Base-by-base conservation (phyloP, 768 basidiomycete genomes). In the Piloderma croceum region DNA sequence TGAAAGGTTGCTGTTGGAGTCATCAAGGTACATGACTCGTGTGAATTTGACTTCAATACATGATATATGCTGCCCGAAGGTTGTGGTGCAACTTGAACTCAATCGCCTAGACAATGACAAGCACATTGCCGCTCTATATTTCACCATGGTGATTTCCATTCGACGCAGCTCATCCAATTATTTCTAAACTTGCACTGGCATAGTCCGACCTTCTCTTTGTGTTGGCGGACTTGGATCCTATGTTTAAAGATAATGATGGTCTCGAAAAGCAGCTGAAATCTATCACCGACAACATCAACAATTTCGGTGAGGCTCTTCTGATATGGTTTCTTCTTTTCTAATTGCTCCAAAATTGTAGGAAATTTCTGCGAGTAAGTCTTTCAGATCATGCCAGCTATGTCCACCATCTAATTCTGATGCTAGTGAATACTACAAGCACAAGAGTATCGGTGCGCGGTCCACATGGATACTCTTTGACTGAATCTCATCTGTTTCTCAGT, bases 321-420 rank as follows among this genome's bases (percentile, higher is more conserved):
- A 34, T 18, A 1, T 22, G 3, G 34, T 20, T 2, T 7, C 17
- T 4, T 20, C 7, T 18, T 3, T 36, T 15, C 9, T 22, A 24
- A 7, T 39, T 29, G 41, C 39, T 42, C 41, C 2, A 29, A 44
- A 6, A 43, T 46, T 29, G 46, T 50, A 37, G 54, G 54, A 2
- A 56, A 56, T 21, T 56, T 56, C 25, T 48, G 54, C 22, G 50
- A 53, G 54, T 56, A 36, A 13, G 46, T 36, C 3, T 13, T 22
- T 3, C 15, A 13, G 6, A 20, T 33, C 21, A 21, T 24, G 36
- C 20, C 40, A 15, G 23, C 32, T 25, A 20, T 18, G 29, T 27
- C 24, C n/a, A 5, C 24, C 20, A 4, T 5, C 19, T 11, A 15
- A 24, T 23, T 20, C 6, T 17, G 11, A 7, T 20, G 23, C 4